Percentiles rank a stretch among this genome's conserved stretches.
phyloP scores from a whole-genome alignment of 179 eudicot genomes.

The Silene coronaria region DNA sequence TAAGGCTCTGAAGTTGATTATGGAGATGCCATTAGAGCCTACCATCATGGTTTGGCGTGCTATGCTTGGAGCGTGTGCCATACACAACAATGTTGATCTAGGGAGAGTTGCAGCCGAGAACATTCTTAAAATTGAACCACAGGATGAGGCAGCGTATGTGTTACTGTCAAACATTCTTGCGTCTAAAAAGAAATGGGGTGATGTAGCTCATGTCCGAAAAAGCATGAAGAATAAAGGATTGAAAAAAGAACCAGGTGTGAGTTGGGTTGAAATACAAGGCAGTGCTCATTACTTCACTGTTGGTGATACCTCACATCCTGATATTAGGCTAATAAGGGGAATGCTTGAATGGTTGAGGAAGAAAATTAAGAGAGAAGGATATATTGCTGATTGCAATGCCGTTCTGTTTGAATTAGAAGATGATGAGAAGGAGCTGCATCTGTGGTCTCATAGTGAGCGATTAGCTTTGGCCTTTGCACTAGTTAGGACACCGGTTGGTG shows the following conservation, averaged over 20 bases:
- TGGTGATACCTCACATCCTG: conserved; percentile 70
- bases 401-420: conserved; percentile 76
- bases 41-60: conserved; percentile 83
- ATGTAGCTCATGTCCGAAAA: conserved; percentile 55
- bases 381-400: conserved; percentile 49
- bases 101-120: conserved; percentile 58
- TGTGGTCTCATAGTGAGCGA: conserved; percentile 77
- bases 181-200: conserved; percentile 63
- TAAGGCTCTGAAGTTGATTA: conserved; percentile 57
- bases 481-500: conserved; percentile 53
- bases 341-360: conserved; percentile 58
- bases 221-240: conserved; percentile 51
- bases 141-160: conserved; percentile 60
- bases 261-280: conserved; percentile 79
- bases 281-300: conserved; percentile 53
- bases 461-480: conserved; percentile 78
- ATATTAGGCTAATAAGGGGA: conserved; percentile 55
- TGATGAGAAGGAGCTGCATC: conserved; percentile 60
- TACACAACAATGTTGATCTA: conserved; percentile 59
- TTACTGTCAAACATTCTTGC: conserved; percentile 69
- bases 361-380: conserved; percentile 48
- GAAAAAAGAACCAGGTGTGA: conserved; percentile 59
- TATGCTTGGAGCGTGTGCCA: conserved; percentile 68
- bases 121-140: conserved; percentile 62
- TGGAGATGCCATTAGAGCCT: conserved; percentile 54